phyloP scores from a whole-genome alignment of 2,329 filamentous ascomycete species.

The Endothia cerciana region DNA sequence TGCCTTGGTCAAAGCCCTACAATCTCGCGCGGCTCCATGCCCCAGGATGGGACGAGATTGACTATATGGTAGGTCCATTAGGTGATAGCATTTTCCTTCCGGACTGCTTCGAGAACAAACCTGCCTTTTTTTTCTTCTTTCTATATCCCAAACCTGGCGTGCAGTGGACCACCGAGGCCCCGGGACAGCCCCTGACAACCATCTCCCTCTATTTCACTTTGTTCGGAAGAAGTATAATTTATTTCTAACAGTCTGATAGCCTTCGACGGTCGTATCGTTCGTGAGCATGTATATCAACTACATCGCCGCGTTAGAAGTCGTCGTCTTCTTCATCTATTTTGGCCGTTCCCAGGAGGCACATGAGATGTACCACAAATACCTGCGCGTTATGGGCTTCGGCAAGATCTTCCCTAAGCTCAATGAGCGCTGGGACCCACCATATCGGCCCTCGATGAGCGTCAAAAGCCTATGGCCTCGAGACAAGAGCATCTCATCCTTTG shows the following conservation, averaged over 20 bases:
- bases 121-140: too few species aligned
- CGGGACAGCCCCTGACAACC: neutral
- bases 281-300: constrained; percentile 51
- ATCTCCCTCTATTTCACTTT: neutral
- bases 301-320: constrained; percentile 50
- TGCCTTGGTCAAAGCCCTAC: constrained; percentile 41
- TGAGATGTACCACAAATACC: constrained; percentile 49
- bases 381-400: constrained; percentile 48
- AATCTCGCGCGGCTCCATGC: constrained; percentile 48
- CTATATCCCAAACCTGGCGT: too few species aligned
- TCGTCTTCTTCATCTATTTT: constrained; percentile 58
- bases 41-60: constrained; percentile 51
- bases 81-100: too few species aligned
- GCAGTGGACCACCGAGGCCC: too few species aligned
- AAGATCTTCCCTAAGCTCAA: constrained; percentile 47
- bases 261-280: constrained; percentile 46
- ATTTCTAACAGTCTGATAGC: constrained; percentile 23
- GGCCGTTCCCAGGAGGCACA: constrained; percentile 58
- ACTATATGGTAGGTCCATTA: constrained; percentile 39
- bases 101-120: neutral
- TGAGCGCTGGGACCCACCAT: constrained; percentile 36
- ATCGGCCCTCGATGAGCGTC: constrained; percentile 25
- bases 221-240: neutral
- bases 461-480: constrained; percentile 16
- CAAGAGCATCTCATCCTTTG: constrained; percentile 4